A percentile compares a stretch with the other conserved stretches of the same genome.
Evolutionary conservation across 257 asterid genomes (phyloP).

Genomic region (Fraxinus pennsylvanica): DNA sequence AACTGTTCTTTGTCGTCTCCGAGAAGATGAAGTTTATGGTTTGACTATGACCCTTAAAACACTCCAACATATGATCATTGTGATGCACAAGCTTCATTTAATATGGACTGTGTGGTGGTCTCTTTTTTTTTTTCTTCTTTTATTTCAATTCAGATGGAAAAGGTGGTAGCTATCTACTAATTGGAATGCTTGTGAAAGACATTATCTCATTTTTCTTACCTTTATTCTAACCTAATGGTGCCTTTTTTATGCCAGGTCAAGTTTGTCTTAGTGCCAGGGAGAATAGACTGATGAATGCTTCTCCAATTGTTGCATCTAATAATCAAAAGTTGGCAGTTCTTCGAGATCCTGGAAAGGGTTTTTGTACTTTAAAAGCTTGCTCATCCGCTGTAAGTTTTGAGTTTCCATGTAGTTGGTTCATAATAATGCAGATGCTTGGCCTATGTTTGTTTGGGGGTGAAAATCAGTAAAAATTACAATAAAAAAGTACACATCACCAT

Average conservation of each 20-base stretch:
- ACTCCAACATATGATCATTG: conserved; percentile 26
- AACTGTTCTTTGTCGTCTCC: conserved; percentile 60
- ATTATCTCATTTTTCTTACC: conserved; percentile 20
- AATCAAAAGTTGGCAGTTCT: conserved; percentile 30
- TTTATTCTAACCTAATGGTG: conserved; percentile 16
- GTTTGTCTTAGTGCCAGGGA: conserved; percentile 34
- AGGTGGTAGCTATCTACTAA: conserved; percentile 10
- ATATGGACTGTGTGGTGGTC: conserved; percentile 30
- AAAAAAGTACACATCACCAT: conserved; percentile 1
- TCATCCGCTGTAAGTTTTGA: conserved; percentile 62
- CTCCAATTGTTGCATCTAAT: conserved; percentile 32
- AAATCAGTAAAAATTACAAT: conserved; percentile 3
- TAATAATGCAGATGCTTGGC: conserved; percentile 14
- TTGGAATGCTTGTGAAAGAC: conserved; percentile 8
- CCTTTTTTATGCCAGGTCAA: conserved; percentile 42
- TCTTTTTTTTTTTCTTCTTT: conserved; percentile 3
- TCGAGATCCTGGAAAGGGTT: conserved; percentile 40
- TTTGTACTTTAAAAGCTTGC: conserved; percentile 51
- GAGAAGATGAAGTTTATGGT: conserved; percentile 67
- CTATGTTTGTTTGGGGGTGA: conserved; percentile 15
- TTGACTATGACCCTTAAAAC: conserved; percentile 31
- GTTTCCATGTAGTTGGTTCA: conserved; percentile 30
- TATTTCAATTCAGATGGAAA: conserved; percentile 18
- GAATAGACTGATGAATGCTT: conserved; percentile 31
- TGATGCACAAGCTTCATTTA: conserved; percentile 34